Conservation (phyloP, 192 early-diverging fungal species). For the Linnemannia exigua region DNA sequence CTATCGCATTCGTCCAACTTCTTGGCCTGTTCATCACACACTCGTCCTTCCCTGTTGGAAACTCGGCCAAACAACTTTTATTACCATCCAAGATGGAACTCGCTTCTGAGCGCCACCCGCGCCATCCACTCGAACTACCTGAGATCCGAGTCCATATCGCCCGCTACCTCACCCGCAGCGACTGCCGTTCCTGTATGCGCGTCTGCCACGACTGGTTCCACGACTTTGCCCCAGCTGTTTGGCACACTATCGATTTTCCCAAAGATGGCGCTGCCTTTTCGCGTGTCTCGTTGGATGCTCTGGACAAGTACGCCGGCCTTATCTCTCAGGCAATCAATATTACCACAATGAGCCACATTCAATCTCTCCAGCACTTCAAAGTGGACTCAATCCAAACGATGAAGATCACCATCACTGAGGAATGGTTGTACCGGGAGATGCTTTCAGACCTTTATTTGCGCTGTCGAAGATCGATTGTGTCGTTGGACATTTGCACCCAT, state of each 20-base stretch:
- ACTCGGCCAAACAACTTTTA: too few relatives aligned
- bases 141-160: not conserved
- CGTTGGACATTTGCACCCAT: not conserved
- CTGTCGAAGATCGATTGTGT: not conserved
- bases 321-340: not conserved
- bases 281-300: not conserved
- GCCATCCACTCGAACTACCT: not conserved
- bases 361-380: not conserved
- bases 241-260: not conserved
- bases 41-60: too few relatives aligned
- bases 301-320: not conserved
- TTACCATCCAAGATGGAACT: too few relatives aligned
- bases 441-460: not conserved
- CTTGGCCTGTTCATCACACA: too few relatives aligned
- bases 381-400: not conserved
- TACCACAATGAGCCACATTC: not conserved
- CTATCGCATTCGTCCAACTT: too few relatives aligned
- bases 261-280: not conserved
- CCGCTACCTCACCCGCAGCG: not conserved
- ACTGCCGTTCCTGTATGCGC: not conserved
- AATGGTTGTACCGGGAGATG: not conserved
- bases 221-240: not conserved
- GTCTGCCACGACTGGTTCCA: not conserved
- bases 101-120: not conserved
- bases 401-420: not conserved